Evolutionary conservation across 225 moss, liverwort and hornwort genomes (phyloP), one percentile per base, ranked within the genome.

Genomic region (Asterella californica): DNA sequence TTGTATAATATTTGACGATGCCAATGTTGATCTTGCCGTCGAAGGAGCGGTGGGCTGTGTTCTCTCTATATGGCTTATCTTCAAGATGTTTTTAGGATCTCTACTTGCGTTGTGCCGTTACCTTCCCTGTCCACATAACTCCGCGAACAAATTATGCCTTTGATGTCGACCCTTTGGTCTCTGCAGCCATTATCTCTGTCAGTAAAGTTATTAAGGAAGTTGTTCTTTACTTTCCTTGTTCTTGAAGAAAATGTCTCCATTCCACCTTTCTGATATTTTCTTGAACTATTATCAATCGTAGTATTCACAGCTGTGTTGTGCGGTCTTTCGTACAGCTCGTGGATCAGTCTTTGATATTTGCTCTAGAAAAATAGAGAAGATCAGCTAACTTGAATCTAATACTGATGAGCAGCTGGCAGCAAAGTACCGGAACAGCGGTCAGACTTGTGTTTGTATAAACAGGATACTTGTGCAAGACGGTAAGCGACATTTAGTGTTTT

Each of bases 381-480:
- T n/a, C 10, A 46, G 21, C 12, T 48, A n/a, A 47, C 30, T 70
- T 15, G 25, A n/a, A 24, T 48, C 48, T 29, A 71, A 48, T 71
- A 24, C 42, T 47, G 55, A 63, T 77, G 67, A 52, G 80, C 88
- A 97, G 97, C 72, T 99, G 82, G 83, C 84, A 78, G 99, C 93
- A 12, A 99, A 99, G 83, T 99, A 87, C 80, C 90, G 99, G 70
- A 93, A 93, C 68, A 54, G 91, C 69, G 99, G 99, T 75, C 99
- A 99, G 87, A 99, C 99, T 59, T 99, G 99, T 87, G 99, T 99
- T 72, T 99, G 99, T 61, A 85, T 99, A 72, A 99, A 99, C 86
- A 90, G 95, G 69, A 89, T 99, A 72, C 88, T 99, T 80, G 99
- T 99, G 78, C 99, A 99, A 84, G 95, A 99, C 80, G 93, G 99